A percentile compares a stretch with the other conserved stretches of the same genome.
phyloP scores from a whole-genome alignment of 805 yeast genomes.

The Wickerhamiella azymoides region DNA sequence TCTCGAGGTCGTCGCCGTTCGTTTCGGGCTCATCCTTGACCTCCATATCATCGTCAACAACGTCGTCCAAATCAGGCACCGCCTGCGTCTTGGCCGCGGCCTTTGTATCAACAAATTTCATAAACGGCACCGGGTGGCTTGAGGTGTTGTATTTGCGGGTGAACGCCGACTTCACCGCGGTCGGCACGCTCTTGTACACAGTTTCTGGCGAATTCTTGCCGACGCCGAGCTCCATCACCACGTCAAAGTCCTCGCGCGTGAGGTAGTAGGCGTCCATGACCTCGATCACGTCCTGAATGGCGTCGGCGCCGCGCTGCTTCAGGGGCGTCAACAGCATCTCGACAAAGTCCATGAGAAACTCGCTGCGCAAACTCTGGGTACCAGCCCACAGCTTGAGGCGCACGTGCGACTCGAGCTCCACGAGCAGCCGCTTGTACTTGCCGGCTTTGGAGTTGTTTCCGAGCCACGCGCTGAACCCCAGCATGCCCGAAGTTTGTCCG shows the following conservation, averaged over 20 bases:
- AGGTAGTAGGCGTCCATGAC: conserved; percentile 73
- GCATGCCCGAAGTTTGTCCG: conserved; percentile 55
- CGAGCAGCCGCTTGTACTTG: conserved; percentile 65
- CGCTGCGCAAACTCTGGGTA: conserved; percentile 57
- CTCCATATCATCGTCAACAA: conserved; percentile 40
- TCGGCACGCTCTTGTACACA: conserved; percentile 48
- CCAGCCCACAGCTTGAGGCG: conserved; percentile 68
- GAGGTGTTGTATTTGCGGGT: conserved; percentile 68
- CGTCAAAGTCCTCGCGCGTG: conserved; percentile 88
- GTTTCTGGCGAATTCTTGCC: conserved; percentile 37
- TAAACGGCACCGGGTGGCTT: conserved; percentile 75
- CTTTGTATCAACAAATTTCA: conserved; percentile 34
- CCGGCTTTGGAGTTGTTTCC: conserved; percentile 80
- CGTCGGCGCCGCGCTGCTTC: conserved; percentile 40
- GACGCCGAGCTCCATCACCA: conserved; percentile 66
- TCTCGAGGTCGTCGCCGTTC: conserved; percentile 28
- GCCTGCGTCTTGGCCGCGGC: conserved; percentile 24
- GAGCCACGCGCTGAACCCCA: conserved; percentile 71
- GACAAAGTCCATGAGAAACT: conserved; percentile 55
- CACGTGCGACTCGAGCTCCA: conserved; percentile 79
- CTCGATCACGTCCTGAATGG: conserved; percentile 50
- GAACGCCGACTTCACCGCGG: conserved; percentile 71
- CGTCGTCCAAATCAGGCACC: conserved; percentile 58
- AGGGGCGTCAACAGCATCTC: conserved; percentile 48
- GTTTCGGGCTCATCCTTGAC: conserved; percentile 20